phyloP scores from a whole-genome alignment of 345 rosid genomes.

The Eucalyptus tenuipes region DNA sequence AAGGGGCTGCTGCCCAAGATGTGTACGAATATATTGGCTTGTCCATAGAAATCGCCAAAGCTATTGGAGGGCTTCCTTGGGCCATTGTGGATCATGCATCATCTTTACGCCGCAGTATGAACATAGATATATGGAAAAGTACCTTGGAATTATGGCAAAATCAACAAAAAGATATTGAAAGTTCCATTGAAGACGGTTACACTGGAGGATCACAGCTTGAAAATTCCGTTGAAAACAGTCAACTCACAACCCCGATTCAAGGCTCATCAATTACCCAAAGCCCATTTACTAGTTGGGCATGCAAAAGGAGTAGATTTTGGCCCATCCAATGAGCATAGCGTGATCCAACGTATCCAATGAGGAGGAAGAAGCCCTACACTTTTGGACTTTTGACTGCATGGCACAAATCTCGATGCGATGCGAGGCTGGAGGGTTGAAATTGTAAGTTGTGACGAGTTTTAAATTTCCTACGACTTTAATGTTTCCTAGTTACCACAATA shows the following conservation, averaged over 20 bases:
- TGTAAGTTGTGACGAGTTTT: not conserved
- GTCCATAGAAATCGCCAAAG: not conserved
- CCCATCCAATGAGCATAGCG: not conserved
- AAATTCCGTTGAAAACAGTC: not conserved
- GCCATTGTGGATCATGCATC: not conserved
- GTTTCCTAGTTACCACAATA: not conserved
- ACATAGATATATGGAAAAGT: not conserved
- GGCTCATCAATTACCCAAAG: not conserved
- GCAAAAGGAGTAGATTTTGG: not conserved
- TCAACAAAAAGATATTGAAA: fast-evolving
- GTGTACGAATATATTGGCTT: not conserved
- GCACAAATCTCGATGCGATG: not conserved
- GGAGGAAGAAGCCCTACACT: not conserved
- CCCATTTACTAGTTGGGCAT: fast-evolving
- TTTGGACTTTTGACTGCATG: not conserved
- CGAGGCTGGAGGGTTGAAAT: no score
- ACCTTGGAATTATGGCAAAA: not conserved
- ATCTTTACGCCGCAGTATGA: not conserved
- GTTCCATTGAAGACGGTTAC: not conserved
- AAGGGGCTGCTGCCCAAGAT: not conserved
- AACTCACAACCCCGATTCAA: not conserved
- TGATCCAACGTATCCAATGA: not conserved
- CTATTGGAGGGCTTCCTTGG: not conserved
- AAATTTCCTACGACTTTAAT: not conserved
- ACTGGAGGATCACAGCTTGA: not conserved